Evolutionary conservation across 2,329 filamentous ascomycete genomes (phyloP).

Genomic region (Penicillium thymicola): DNA sequence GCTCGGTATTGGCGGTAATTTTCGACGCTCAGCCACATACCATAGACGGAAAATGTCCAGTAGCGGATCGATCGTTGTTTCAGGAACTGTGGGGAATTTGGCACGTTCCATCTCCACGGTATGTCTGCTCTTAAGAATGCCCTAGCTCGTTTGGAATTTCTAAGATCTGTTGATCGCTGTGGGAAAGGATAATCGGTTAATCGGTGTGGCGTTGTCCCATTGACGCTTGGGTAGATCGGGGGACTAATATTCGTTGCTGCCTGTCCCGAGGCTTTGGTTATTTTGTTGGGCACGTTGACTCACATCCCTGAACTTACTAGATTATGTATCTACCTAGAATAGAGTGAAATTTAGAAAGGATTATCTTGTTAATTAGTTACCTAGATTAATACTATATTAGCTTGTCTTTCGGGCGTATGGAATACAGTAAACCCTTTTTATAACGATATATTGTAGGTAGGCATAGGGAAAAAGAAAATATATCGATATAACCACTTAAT

Average conservation of each 20-base stretch:
- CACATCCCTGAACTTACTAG: not conserved
- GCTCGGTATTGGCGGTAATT: slow-evolving; percentile 1
- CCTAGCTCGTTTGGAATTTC: not conserved
- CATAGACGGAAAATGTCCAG: not conserved
- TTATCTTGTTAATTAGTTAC: not conserved
- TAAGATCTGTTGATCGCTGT: not conserved
- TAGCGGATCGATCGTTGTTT: slow-evolving; percentile 19
- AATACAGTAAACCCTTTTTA: no score
- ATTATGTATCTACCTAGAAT: not conserved
- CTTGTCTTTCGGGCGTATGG: no score
- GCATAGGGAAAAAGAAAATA: no score
- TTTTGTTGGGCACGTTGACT: not conserved
- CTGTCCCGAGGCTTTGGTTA: not conserved
- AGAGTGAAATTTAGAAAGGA: not conserved
- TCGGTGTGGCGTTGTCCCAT: not conserved
- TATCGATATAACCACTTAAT: no score
- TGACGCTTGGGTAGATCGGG: not conserved
- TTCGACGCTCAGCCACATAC: slow-evolving; percentile 17
- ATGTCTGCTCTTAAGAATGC: not conserved
- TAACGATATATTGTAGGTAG: no score
- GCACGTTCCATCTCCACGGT: slow-evolving; percentile 15
- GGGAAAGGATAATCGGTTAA: not conserved
- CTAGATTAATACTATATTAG: slow-evolving; percentile 5
- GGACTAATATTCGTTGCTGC: not conserved
- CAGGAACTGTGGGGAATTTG: slow-evolving; percentile 22